Evolutionary conservation across 2,329 filamentous ascomycete species (phyloP), one percentile per base, ranked within the genome.

Genomic region (Corinectria fuckeliana): DNA sequence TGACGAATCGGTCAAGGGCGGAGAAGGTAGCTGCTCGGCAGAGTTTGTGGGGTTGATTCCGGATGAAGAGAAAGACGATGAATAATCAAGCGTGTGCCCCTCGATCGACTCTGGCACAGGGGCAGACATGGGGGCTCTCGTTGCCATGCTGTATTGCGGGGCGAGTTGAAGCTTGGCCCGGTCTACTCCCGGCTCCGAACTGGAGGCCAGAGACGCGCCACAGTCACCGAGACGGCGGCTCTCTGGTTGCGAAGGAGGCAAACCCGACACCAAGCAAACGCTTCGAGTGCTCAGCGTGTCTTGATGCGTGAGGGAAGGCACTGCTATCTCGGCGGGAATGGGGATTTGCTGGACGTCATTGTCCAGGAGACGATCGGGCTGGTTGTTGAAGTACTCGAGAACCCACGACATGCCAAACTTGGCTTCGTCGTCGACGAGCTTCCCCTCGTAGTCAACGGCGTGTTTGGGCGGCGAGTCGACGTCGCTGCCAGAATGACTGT

Each of bases 241-340:
- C 7, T 20, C 47, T 10, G 39, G 30, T 6, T n/a, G 39, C 8
- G 10, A 42, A 3, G 16, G 16, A 32, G 39, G 44, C 11, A 45
- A 13, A 2, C 23, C 6, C 23, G 39, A n/a, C 20, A 23, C 20
- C 20, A 11, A 8, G 18, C n/a, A 28, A 1, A 21, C 54, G 16
- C 54, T 57, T 5, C 14, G 38, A n/a, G 54, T 57, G 25, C 54
- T 57, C 11, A 42, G 18, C 3, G 54, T 57, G 8, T 57, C 54
- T 39, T 51, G 48, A 16, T 57, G 54, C 9, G 54, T 57, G n/a
- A 57, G 48, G 10, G 54, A 51, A 1, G 54, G 54, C 26, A 45
- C 28, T 2, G 13, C 30, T 5, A 26, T 28, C 14, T 8, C 11
- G 10, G 42, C 5, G 8, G 42, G 10, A 30, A n/a, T n/a, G 6